Conservation (phyloP, 2,329 filamentous ascomycete species). For the Alternaria rosae region DNA sequence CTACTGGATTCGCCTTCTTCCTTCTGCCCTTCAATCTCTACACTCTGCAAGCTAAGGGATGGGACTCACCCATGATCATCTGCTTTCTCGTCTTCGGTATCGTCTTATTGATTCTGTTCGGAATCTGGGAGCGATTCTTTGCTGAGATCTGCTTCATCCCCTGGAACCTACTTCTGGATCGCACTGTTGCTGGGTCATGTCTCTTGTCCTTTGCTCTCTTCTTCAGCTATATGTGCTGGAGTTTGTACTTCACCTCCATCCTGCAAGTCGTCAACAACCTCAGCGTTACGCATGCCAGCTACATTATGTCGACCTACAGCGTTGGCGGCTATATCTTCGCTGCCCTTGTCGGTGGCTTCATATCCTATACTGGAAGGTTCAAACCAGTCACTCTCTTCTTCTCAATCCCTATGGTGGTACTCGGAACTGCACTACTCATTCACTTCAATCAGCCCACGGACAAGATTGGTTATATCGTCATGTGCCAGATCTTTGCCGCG, state of each 20-base stretch:
- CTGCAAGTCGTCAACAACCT: constrained; percentile 49
- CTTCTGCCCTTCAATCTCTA: constrained; percentile 71
- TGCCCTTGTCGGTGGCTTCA: constrained; percentile 27
- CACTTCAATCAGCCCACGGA: constrained; percentile 40
- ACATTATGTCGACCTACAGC: constrained; percentile 47
- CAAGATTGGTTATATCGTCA: constrained; percentile 44
- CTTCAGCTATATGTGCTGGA: constrained; percentile 45
- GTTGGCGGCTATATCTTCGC: constrained; percentile 23
- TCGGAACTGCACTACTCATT: constrained; percentile 44
- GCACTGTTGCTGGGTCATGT: constrained; percentile 61
- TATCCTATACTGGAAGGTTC: constrained; percentile 33
- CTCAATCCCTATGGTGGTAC: constrained; percentile 33
- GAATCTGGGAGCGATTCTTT: constrained; percentile 49
- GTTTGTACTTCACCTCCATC: constrained; percentile 51
- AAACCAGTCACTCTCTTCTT: constrained; percentile 34
- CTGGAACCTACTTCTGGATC: constrained; percentile 56
- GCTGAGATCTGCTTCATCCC: constrained; percentile 53
- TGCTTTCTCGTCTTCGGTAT: constrained; percentile 49
- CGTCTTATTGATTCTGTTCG: constrained; percentile 47
- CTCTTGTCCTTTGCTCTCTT: constrained; percentile 53
- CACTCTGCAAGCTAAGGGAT: constrained; percentile 36
- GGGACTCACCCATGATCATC: constrained; percentile 48
- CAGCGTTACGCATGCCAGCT: constrained; percentile 39
- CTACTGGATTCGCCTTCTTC: constrained; percentile 68
- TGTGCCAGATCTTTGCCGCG: constrained; percentile 46